Evolutionary conservation across 2,329 filamentous ascomycete species (phyloP), one percentile per base, ranked within the genome.

Genomic region (Colletotrichum sp.): DNA sequence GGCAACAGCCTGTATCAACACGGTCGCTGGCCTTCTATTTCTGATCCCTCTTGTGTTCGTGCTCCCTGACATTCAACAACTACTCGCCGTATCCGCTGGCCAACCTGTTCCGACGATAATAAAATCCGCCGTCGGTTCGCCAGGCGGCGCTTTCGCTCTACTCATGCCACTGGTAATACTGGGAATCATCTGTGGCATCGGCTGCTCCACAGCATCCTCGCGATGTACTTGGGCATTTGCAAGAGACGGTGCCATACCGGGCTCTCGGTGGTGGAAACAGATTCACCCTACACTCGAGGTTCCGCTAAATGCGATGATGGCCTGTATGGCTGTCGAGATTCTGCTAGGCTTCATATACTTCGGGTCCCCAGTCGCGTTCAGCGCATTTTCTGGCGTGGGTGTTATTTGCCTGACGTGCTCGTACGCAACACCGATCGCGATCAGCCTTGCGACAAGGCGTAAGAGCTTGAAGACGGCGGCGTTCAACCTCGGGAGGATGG

Each of bases 261-360:
- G 91, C 18, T 90, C 91, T 71, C 84, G 85, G 70, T 85, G 82
- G 84, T 94, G 92, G 91, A 90, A 89, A 80, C 82, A 88, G 76
- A 89, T 94, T 78, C 90, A 94, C 86, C 84, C 83, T 56, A 90
- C 87, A 73, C 87, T 94, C 1, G 92, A 93, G 76, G 88, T 94
- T 4, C 93, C 93, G 0, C 79, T 94, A 69, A 94, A 94, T 81
- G 92, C 92, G 77, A 94, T 94, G 92, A 92, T 94, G 90, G 89
- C 94, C 71, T 91, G 89, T 80, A 93, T 93, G 90, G 88, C 84
- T 5, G 86, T 94, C 30, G 89, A 94, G 83, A 88, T 94, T 71
- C 62, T 90, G 13, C 89, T 95, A 6, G 93, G 91, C 34, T 80
- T 92, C 79, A 91, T 95, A 82, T 94, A 94, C 86, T 93, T 95